Evolutionary conservation across 2,329 filamentous ascomycete species (phyloP), one percentile per base, ranked within the genome.

Genomic region (Microcera coccophila): DNA sequence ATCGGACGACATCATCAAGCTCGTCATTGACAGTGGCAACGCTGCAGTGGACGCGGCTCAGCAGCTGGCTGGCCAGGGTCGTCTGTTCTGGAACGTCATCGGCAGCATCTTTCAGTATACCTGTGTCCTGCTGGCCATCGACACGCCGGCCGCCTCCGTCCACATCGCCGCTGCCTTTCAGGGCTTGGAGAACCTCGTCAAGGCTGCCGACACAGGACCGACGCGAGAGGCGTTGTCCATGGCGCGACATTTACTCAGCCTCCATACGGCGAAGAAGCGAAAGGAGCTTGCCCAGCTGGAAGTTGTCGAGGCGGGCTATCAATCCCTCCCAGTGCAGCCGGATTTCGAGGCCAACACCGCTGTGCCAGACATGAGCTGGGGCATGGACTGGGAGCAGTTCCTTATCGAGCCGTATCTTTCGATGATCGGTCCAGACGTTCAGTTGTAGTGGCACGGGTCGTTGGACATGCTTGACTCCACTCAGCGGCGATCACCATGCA

Each of bases 61-160:
- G 31, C 46, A 47, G 35, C 44, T 47, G 15, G 51, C 52, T 24
- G 38, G 24, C 14, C 39, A 49, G 18, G 52, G 52, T 15, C 46
- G 38, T 35, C 41, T 53, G 28, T 54, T 53, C 43, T 56, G 50
- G 48, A 56, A 56, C 40, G 48, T 48, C 33, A 51, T 56, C 9
- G 52, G 53, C 28, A 56, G 53, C 28, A 50, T 53, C 17, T 56
- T 56, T 18, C 52, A 56, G 39, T 56, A 53, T 44, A 21, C 40
- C 14, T 56, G 53, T 28, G 46, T 56, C 14, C 41, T 56, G 38
- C 37, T 56, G 11, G 49, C 52, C n/a, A 45, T 56, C 2, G 53
- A 55, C 31, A 53, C 41, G 16, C 51, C 47, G 8, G 41, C 34
- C 5, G 42, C 53, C 16, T 44, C 40, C 9, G 38, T 18, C 5